Base-by-base conservation (phyloP, 345 rosid species). In the Acer saccharum region DNA sequence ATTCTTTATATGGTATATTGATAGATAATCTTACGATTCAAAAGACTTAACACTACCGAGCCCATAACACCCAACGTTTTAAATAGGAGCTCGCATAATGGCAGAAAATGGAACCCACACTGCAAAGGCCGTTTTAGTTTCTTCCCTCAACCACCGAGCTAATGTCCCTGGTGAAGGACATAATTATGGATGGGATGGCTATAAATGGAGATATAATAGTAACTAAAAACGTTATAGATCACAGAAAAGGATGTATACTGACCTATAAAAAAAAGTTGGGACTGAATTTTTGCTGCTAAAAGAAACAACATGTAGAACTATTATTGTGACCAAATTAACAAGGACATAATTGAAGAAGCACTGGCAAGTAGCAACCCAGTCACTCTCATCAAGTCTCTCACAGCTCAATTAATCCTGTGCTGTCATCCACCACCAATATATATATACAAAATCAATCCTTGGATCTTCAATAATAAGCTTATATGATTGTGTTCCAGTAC, bases 391-490 rank as follows among this genome's bases (percentile, higher is more conserved):
- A 7, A 43, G 46, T 43, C 11, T 43, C 35, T 10, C 66, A 54
- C 64, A 10, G 12, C 32, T 32, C 16, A 2, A 17, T 50, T 14
- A 18, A 20, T 10, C 54, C 54, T 48, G 32, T 13, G 80, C 77
- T 76, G 83, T 61, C 69, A 81, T 65, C 77, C 80, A 72, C 77
- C 29, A 2, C 8, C 39, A 35, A 35, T 17, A 12, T 2, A 23
- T 23, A 23, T 23, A 43, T 11, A 6, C 23, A 8, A 46, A 60
- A 23, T 20, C 57, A 48, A 16, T 58, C 44, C 76, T 75, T 69
- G 68, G 68, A 48, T 54, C 72, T 80, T 65, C 68, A 75, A 75
- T 70, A 21, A 57, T 29, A 76, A 64, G 65, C 20, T 11, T 32
- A 25, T 29, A 62, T 81, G 63, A 64, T 63, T 54, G 10, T 29